Evolutionary conservation across 345 rosid species (phyloP), one percentile per base, ranked within the genome.

Genomic region (Moricandia moricandioides): DNA sequence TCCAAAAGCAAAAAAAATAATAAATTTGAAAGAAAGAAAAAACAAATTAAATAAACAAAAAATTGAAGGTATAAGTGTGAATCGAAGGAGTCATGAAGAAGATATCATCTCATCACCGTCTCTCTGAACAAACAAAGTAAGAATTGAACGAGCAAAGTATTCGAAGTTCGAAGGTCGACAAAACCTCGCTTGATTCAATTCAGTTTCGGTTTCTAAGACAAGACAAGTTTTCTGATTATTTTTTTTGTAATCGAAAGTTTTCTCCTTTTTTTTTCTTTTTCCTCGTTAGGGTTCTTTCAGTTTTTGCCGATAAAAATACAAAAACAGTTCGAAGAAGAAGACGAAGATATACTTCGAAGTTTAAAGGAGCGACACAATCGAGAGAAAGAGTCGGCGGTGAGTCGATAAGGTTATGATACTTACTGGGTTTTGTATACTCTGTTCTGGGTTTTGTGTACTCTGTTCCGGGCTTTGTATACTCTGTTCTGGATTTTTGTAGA

Each of bases 251-350:
- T 62, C 54, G 0, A 40, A 56, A 65, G 62, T 65, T 71, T 47
- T 47, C 1, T 18, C 8, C 2, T 65, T 34, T 64, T 56, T 37
- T 37, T 2, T 0, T 4, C 16, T 12, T 43, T 31, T 62, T 63
- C 39, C 16, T 77, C 17, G 45, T 78, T 71, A 78, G 77, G 80
- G 81, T 71, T 78, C 56, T 78, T 65, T 9, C 68, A 78, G 17
- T 65, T 78, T 21, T 71, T 21, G 77, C 57, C 72, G 43, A 47
- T 65, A 58, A 71, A 71, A 31, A 45, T 56, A 14, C n/a, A 63
- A 21, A 40, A 3, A 37, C 2, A 43, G 64, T 60, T 49, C 30
- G 21, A 49, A 49, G 55, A 49, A 47, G 61, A 29, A 62, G 75
- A 39, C 10, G 62, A 58, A 59, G 45, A 62, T 21, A 37, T 14